Conservation (phyloP, 202 grass and related monocot genomes). For the Sporobolus alterniflorus region DNA sequence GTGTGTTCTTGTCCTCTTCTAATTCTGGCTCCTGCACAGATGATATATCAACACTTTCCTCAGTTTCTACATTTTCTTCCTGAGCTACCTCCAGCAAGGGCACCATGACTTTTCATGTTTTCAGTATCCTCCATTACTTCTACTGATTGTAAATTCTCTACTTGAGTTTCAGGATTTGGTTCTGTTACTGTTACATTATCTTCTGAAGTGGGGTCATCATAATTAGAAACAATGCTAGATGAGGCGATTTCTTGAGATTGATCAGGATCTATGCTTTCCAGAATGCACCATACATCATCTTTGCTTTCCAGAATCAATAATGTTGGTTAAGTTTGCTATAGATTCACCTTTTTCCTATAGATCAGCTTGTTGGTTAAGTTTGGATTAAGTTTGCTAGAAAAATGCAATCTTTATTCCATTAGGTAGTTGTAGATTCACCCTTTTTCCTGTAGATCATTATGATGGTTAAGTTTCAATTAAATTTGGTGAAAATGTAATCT, state of each 20-base stretch:
- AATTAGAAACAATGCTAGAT: slow-evolving; percentile 18
- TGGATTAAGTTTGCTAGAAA: too few relatives aligned
- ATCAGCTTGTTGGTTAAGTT: too few relatives aligned
- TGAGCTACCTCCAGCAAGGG: slow-evolving; percentile 18
- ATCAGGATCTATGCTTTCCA: too few relatives aligned
- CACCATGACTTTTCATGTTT: slow-evolving; percentile 21
- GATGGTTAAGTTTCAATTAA: too few relatives aligned
- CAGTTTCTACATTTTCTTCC: slow-evolving; percentile 3
- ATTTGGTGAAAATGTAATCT: too few relatives aligned
- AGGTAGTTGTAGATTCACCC: too few relatives aligned
- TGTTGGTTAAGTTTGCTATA: too few relatives aligned
- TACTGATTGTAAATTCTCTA: slow-evolving; percentile 32
- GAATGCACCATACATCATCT: too few relatives aligned
- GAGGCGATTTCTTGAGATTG: slow-evolving; percentile 25
- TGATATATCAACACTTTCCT: slow-evolving; percentile 22
- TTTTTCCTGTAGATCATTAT: too few relatives aligned
- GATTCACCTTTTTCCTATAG: too few relatives aligned
- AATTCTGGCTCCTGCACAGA: slow-evolving; percentile 22
- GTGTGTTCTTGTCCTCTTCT: slow-evolving; percentile 33
- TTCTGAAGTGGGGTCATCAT: slow-evolving; percentile 24
- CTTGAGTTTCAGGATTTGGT: slow-evolving; percentile 21
- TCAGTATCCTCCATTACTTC: slow-evolving; percentile 33
- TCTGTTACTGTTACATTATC: slow-evolving; percentile 12
- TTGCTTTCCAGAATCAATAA: too few relatives aligned
- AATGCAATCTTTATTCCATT: too few relatives aligned